Evolutionary conservation across 2,329 filamentous ascomycete genomes (phyloP).

Genomic region (Neonectria coccinea): DNA sequence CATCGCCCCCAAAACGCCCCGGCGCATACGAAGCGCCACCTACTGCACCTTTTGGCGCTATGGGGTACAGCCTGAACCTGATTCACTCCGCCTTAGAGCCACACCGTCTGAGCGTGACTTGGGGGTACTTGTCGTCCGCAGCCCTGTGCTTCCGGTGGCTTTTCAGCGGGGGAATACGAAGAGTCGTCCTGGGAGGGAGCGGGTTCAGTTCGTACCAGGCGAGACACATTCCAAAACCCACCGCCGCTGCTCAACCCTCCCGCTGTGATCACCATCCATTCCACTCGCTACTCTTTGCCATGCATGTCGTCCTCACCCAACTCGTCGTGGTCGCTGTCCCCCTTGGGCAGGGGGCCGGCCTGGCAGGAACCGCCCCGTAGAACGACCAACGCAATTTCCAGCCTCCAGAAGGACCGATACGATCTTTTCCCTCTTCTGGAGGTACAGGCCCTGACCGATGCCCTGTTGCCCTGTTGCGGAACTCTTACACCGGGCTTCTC

Average conservation of each 20-base stretch:
- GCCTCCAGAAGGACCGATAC: slow-evolving; percentile 20
- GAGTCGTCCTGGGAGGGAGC: background rate
- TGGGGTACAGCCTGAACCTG: background rate
- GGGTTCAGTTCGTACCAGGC: too few relatives aligned
- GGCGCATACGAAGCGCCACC: background rate
- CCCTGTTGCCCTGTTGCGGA: slow-evolving; percentile 12
- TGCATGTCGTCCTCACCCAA: slow-evolving; percentile 29
- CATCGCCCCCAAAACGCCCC: background rate
- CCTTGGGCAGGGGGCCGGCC: slow-evolving; percentile 16
- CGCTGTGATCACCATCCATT: background rate
- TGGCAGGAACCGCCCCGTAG: slow-evolving; percentile 29
- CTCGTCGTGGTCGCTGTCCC: slow-evolving; percentile 12
- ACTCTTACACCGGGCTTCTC: slow-evolving; percentile 4
- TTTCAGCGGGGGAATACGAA: too few relatives aligned
- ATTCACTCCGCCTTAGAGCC: background rate
- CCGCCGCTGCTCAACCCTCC: background rate
- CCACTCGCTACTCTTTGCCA: slow-evolving; percentile 9
- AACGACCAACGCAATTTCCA: slow-evolving; percentile 21
- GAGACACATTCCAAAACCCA: background rate
- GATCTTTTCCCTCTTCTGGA: slow-evolving; percentile 26
- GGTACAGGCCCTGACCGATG: slow-evolving; percentile 22
- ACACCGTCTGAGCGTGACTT: background rate
- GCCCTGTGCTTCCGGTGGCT: background rate
- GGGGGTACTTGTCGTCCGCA: background rate
- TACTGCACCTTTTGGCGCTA: slow-evolving; percentile 3